Evolutionary conservation across 2,329 filamentous ascomycete species (phyloP), one percentile per base, ranked within the genome.

Genomic region (Cadophora sp.): DNA sequence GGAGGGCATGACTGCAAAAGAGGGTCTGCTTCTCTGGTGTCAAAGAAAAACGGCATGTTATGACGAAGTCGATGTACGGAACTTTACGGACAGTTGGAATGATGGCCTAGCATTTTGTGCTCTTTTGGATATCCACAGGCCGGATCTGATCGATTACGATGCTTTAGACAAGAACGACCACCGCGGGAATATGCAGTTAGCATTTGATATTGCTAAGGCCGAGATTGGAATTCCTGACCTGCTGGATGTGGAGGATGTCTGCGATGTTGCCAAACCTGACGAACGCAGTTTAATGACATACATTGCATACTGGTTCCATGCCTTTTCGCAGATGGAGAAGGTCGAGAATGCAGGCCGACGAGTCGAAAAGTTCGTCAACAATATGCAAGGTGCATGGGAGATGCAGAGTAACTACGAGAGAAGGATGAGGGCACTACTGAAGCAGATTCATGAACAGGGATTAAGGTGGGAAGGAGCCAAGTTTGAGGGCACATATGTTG

Each of bases 241-340:
- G 78, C 87, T 99, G 68, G 96, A 99, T 79, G 96, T 98, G 16
- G 96, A 99, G 81, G 96, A 99, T 83, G 96, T 99, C 24, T 97
- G 93, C 79, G 96, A 99, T 79, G 95, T 99, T 31, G 87, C 94
- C 27, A 97, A 96, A 82, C 96, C 96, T 27, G 96, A 99, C 79
- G 96, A 99, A 81, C 91, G 93, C 75, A 97, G 92, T 79, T 86
- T 99, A 78, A 99, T 99, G 96, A 99, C 96, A 0, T 99, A 99
- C 80, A 99, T 99, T 76, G 96, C 96, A 72, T 99, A 99, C 84
- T 99, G 96, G 96, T 99, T 99, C 86, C 96, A 99, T 79, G 96
- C 96, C 75, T 99, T 99, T 79, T 98, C 95, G 34, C 95, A 98
- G 77, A 97, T 99, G 90, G 96, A 99, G 82, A 92, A 95, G 79